A percentile compares a stretch with the other conserved stretches of the same genome.
phyloP scores from a whole-genome alignment of 2,329 filamentous ascomycete genomes.

The Colletotrichum tanaceti region DNA sequence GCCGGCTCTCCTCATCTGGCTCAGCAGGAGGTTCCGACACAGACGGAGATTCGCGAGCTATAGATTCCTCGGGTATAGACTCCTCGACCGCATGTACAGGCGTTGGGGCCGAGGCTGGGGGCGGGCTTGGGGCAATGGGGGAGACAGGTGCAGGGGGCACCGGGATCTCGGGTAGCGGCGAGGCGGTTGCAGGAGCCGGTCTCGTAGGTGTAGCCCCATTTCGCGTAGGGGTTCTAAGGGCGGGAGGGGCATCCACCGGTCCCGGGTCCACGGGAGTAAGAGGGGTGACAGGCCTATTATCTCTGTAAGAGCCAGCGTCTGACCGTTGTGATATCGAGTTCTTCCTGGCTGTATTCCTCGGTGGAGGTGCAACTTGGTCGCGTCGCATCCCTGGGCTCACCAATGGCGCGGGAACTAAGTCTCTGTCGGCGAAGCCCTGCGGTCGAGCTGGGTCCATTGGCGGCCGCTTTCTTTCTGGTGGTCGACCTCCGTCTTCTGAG shows the following conservation, averaged over 20 bases:
- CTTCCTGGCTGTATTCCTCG: constrained; percentile 63
- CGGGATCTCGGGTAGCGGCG: constrained; percentile 29
- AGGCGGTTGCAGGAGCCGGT: constrained; percentile 12
- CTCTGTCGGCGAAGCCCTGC: constrained; percentile 59
- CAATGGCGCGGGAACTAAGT: constrained; percentile 68
- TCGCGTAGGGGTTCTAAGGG: constrained; percentile 32
- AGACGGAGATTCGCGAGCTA: constrained; percentile 33
- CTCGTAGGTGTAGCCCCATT: constrained; percentile 36
- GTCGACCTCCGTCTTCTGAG: constrained; percentile 53
- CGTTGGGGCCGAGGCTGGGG: constrained; percentile 16
- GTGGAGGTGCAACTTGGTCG: constrained; percentile 60
- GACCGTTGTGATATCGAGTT: constrained; percentile 52
- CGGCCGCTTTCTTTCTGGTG: constrained; percentile 73
- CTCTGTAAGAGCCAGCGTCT: constrained; percentile 50
- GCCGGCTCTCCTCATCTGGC: constrained; percentile 62
- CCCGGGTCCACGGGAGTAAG: constrained; percentile 30
- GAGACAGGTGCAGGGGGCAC: constrained; percentile 32
- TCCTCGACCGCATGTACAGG: constrained; percentile 21
- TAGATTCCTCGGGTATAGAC: constrained; percentile 35
- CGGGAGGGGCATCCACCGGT: constrained; percentile 19
- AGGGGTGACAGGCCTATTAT: constrained; percentile 46
- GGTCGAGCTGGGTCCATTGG: constrained; percentile 72
- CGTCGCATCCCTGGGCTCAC: constrained; percentile 63
- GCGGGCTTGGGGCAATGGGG: constrained; percentile 19
- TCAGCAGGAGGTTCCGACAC: constrained; percentile 47